phyloP scores from a whole-genome alignment of 768 basidiomycete species.

The Lactarius trivialis region DNA sequence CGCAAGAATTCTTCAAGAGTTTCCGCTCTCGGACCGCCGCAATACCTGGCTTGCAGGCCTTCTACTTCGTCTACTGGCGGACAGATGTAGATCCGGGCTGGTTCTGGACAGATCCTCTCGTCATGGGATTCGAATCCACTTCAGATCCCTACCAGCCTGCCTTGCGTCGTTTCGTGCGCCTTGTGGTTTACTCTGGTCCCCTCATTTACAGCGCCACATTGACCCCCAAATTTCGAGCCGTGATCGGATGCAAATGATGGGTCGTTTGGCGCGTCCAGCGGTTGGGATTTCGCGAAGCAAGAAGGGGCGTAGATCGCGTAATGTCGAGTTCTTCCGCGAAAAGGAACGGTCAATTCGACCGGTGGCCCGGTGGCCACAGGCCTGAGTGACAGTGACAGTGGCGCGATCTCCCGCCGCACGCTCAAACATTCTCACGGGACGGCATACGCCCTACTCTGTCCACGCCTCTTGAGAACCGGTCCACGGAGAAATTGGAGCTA shows the following conservation, averaged over 20 bases:
- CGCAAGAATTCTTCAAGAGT: neutral
- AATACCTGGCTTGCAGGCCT: neutral
- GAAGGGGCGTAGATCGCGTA: neutral
- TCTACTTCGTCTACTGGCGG: neutral
- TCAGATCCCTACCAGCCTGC: neutral
- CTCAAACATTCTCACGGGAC: neutral
- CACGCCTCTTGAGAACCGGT: neutral
- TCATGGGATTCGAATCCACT: neutral
- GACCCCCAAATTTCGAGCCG: neutral
- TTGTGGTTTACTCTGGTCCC: neutral
- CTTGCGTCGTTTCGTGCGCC: neutral
- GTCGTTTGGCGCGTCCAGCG: neutral
- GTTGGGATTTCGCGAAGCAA: neutral
- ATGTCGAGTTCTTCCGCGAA: neutral
- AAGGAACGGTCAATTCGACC: neutral
- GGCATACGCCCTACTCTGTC: neutral
- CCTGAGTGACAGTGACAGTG: neutral
- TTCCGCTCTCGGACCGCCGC: neutral
- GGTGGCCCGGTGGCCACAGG: neutral
- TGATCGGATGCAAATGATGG: neutral
- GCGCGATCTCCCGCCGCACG: neutral
- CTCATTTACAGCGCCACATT: neutral
- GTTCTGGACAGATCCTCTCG: neutral
- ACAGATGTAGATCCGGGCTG: neutral
- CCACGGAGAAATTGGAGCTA: neutral